Conservation (phyloP, 108 stramenopile genomes). For the Schizochytrium sp. region DNA sequence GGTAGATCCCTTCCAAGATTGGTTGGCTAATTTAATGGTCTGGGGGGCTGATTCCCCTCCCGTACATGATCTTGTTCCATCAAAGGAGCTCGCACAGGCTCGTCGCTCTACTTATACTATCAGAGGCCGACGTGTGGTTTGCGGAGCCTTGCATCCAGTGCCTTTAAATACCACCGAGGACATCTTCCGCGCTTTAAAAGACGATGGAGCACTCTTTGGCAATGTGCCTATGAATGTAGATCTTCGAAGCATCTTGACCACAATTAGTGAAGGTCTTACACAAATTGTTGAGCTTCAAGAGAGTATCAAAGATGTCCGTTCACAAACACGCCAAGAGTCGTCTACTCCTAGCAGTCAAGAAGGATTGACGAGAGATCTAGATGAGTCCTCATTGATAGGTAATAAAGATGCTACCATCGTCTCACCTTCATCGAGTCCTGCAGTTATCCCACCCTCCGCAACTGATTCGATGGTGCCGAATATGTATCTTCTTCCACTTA, state of each 20-base stretch:
- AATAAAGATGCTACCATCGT: background rate
- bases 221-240: background rate
- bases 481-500: background rate
- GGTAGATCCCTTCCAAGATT: slow-evolving; percentile 14
- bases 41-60: slow-evolving; percentile 22
- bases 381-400: background rate
- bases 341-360: background rate
- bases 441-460: background rate
- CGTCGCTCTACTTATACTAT: background rate
- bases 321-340: no score
- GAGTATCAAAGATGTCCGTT: no score
- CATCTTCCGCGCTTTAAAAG: background rate
- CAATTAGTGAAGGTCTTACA: background rate
- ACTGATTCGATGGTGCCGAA: background rate
- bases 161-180: background rate
- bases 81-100: background rate
- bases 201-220: background rate
- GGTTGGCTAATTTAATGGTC: background rate
- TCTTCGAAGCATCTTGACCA: background rate
- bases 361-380: background rate
- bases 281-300: background rate
- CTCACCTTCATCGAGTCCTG: background rate
- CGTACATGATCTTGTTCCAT: background rate
- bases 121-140: background rate
- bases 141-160: background rate